Base-by-base conservation (phyloP, 345 rosid genomes). In the Salix brachista region DNA sequence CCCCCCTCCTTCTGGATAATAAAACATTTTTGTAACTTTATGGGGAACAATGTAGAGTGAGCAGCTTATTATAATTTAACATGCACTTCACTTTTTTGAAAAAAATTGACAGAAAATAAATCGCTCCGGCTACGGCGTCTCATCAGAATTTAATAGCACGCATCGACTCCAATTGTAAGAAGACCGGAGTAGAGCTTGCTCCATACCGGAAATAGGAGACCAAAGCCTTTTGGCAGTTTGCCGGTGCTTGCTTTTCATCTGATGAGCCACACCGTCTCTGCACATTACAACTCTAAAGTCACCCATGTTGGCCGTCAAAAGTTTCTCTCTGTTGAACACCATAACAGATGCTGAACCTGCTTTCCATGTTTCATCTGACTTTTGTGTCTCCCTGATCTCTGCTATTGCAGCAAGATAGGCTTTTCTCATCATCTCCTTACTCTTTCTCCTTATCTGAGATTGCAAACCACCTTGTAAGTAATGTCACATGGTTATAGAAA, bases 281-380 rank as follows among this genome's bases (percentile, higher is more conserved):
- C 92, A 92, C 5, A 91, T 73, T 30, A 92, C 89, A 67, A 84
- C 91, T 84, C 82, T 81, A 19, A 89, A 82, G 69, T 81, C 88
- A 18, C 96, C 92, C 67, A 91, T 85, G 83, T 83, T 85, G 37
- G 92, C 91, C 46, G 85, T 82, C 25, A 84, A 89, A 68, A 92
- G 89, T 84, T 84, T 88, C 73, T 86, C 92, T 66, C 96, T 94
- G 74, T 90, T 90, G 80, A 92, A 81, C 72, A 92, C 88, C 83
- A 83, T 73, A 46, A 82, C 94, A 25, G 86, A 83, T 4, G 91
- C 94, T n/a, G 91, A 85, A 37, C 92, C 73, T 26, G 80, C 79
- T 69, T 71, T 67, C 83, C 69, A 14, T 32, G 34, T 75, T 81
- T 84, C 90, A 46, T 75, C 85, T 16, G 77, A 76, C 60, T 82